Conservation (phyloP, 345 rosid species). For the Acer yangbiense region DNA sequence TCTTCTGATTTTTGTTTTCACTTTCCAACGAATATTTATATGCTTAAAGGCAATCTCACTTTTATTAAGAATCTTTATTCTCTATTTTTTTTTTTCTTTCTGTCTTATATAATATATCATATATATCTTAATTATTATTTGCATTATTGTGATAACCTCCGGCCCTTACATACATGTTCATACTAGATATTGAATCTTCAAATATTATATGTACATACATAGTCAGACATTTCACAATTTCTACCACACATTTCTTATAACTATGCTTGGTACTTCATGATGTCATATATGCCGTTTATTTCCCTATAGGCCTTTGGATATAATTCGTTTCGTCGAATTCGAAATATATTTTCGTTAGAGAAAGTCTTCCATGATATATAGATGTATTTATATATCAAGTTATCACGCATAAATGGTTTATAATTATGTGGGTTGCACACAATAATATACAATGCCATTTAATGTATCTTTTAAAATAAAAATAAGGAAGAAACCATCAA, state of each 20-base stretch:
- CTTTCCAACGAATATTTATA: constrained; percentile 5
- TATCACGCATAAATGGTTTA: no score
- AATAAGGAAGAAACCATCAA: no score
- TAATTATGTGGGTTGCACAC: no score
- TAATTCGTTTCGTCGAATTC: background rate
- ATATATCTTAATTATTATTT: background rate
- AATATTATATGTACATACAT: background rate
- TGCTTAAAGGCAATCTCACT: constrained; percentile 16
- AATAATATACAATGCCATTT: background rate
- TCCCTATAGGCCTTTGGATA: background rate
- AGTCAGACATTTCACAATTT: background rate
- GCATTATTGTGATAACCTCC: no score
- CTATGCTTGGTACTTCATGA: background rate
- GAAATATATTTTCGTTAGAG: no score
- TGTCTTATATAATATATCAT: background rate
- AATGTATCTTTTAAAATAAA: background rate
- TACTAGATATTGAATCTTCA: constrained; percentile 8
- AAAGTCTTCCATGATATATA: no score
- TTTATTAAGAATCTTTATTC: constrained; percentile 2
- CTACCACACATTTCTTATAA: background rate
- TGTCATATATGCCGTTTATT: background rate
- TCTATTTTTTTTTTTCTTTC: background rate
- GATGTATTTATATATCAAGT: no score
- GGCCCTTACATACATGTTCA: background rate
- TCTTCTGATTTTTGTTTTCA: constrained; percentile 12